Base-by-base conservation (phyloP, 768 basidiomycete species). In the Naganishia kalamii region DNA sequence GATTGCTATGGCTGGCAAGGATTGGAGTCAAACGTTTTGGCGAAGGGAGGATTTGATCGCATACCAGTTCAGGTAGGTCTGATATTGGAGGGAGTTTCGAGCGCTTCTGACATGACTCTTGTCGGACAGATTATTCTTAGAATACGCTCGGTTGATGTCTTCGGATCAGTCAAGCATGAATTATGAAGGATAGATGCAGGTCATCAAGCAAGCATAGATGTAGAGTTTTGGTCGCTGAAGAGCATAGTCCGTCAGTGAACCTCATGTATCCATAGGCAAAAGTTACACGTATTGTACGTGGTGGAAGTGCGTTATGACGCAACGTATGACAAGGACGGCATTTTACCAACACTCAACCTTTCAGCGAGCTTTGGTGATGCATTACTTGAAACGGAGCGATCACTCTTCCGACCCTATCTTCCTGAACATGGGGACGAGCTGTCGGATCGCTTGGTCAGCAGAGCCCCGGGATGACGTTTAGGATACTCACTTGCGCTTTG, bases 11-110 rank as follows among this genome's bases (percentile, higher is more conserved):
- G 71, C 70, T 15, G 80, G 80, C 0, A 74, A 72, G 37, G 61
- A 71, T 25, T 80, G 80, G 80, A 77, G 76, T 37, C 63, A 72
- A 57, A 68, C 72, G 10, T 75, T 69, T 50, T 79, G 79, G 78
- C 62, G 78, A 23, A 70, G 70, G 41, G 76, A 72, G 50, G 76
- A 78, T 66, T 75, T 80, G 76, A 69, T 78, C 40, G 70, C 74
- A 25, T 77, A 77, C 69, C 72, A 73, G 44, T 77, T 69, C 51
- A 74, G 73, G 69, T 69, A 27, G 47, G 70, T 70, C 25, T 2
- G 25, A 33, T 62, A 17, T 17, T 33, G 3, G 17, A 6, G 41
- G 43, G 11, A 4, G 17, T 27, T 21, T n/a, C 13, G 15, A 30
- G 10, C 23, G 19, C 8, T 6, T 12, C 35, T 47, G 17, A 12